Percentiles rank a stretch among this genome's conserved stretches.
Evolutionary conservation across 208 protist genomes (phyloP).

Genomic region (Acanthamoeba lenticulata): DNA sequence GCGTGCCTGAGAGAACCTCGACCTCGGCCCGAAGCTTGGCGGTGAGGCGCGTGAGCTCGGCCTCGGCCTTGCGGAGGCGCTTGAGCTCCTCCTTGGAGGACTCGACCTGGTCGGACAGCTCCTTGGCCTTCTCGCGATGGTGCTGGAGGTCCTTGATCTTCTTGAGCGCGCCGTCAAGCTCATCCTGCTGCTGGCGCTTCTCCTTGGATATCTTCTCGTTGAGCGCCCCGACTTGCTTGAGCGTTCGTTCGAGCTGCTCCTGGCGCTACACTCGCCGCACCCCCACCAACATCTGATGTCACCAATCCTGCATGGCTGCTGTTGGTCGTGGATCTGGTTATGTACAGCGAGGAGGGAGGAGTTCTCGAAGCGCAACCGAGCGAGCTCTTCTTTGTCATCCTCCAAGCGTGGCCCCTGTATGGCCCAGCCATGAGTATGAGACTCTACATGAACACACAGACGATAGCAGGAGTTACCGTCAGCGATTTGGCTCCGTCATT

Average conservation of each 20-base stretch:
- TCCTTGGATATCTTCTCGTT: conserved; percentile 18
- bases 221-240: not conserved
- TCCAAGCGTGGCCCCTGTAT: not conserved
- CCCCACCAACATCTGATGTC: not conserved
- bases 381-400: not conserved
- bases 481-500: not conserved
- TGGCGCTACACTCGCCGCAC: not conserved
- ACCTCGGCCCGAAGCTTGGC: not conserved
- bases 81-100: not conserved
- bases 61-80: not conserved
- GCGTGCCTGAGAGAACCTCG: not conserved
- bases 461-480: not conserved
- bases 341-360: not conserved
- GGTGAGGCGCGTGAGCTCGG: not conserved
- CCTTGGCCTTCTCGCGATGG: conserved; percentile 6
- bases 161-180: not conserved
- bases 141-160: conserved; percentile 9
- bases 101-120: not conserved
- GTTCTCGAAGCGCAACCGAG: conserved; percentile 14
- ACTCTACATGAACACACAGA: not conserved
- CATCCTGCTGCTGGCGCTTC: not conserved
- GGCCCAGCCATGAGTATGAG: not conserved
- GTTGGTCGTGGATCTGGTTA: too few relatives aligned
- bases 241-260: not conserved
- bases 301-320: too few relatives aligned